Evolutionary conservation across 805 yeast species (phyloP).

Genomic region (Candida odintsovae): DNA sequence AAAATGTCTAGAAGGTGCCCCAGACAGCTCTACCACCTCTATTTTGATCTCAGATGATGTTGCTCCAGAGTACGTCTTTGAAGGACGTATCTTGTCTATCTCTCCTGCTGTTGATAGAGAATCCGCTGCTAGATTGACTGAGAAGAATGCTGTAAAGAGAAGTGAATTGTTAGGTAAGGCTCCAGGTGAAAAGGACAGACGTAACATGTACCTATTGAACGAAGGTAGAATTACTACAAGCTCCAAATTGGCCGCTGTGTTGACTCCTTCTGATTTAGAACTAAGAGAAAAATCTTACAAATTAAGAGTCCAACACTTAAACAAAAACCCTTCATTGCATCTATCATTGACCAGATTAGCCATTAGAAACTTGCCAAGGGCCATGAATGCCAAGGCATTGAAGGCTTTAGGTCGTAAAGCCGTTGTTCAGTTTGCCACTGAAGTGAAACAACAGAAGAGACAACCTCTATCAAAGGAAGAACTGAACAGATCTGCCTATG

Average conservation of each 20-base stretch:
- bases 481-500: slow-evolving; percentile 67
- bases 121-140: slow-evolving; percentile 70
- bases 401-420: slow-evolving; percentile 94
- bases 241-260: slow-evolving; percentile 67
- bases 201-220: slow-evolving; percentile 80
- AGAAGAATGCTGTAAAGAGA: slow-evolving; percentile 67
- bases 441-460: slow-evolving; percentile 67
- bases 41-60: slow-evolving; percentile 89
- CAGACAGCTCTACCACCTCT: slow-evolving; percentile 57
- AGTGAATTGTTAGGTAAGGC: slow-evolving; percentile 75
- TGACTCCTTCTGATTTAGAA: slow-evolving; percentile 72
- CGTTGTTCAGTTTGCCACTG: slow-evolving; percentile 88
- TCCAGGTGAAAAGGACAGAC: slow-evolving; percentile 72
- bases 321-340: slow-evolving; percentile 87
- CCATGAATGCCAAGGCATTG: slow-evolving; percentile 81
- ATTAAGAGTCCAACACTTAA: slow-evolving; percentile 82
- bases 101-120: slow-evolving; percentile 83
- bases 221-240: slow-evolving; percentile 87
- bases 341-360: slow-evolving; percentile 94
- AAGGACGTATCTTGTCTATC: slow-evolving; percentile 84
- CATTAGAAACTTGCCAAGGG: slow-evolving; percentile 86
- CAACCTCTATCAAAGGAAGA: slow-evolving; percentile 90
- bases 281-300: slow-evolving; percentile 83
- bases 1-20: slow-evolving; percentile 73
- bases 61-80: slow-evolving; percentile 80